Conservation (phyloP, 2,329 filamentous ascomycete species). For the Tolypocladium cylindrosporum region DNA sequence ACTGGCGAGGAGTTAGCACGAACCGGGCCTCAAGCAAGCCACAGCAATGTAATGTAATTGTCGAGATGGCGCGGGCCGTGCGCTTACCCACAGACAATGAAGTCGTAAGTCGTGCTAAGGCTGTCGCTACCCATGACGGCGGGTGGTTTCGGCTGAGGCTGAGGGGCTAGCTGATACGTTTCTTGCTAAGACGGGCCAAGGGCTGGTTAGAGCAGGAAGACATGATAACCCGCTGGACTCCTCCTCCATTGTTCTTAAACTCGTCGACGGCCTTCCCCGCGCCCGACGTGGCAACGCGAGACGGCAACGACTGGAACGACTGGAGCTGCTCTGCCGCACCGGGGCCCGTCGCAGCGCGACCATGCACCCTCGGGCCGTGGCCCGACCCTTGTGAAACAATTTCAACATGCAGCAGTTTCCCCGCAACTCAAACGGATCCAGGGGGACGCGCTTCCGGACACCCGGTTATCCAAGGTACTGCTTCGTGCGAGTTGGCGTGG, state of each 20-base stretch:
- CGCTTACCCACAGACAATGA: conserved; percentile 23
- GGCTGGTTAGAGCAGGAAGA: neutral
- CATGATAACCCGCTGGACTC: neutral
- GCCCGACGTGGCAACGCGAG: neutral
- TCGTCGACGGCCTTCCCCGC: neutral
- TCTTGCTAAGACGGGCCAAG: neutral
- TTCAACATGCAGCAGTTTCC: neutral
- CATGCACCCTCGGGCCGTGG: neutral
- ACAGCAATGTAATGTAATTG: neutral
- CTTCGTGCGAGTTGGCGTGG: neutral
- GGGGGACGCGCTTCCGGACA: too few relatives aligned
- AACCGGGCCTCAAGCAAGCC: neutral
- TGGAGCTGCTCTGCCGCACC: neutral
- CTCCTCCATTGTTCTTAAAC: neutral
- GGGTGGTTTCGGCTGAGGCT: neutral
- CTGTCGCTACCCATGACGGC: neutral
- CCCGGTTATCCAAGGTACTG: too few relatives aligned
- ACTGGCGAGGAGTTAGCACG: conserved; percentile 2
- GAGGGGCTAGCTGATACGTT: neutral
- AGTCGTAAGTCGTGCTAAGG: conserved; percentile 15
- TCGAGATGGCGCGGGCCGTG: neutral
- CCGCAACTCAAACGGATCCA: neutral
- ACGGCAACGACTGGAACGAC: neutral
- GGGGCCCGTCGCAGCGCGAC: neutral
- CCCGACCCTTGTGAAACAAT: neutral